Percentiles rank a stretch among this genome's conserved stretches.
phyloP scores from a whole-genome alignment of 179 eudicot genomes.

The Vitellaria paradoxa region DNA sequence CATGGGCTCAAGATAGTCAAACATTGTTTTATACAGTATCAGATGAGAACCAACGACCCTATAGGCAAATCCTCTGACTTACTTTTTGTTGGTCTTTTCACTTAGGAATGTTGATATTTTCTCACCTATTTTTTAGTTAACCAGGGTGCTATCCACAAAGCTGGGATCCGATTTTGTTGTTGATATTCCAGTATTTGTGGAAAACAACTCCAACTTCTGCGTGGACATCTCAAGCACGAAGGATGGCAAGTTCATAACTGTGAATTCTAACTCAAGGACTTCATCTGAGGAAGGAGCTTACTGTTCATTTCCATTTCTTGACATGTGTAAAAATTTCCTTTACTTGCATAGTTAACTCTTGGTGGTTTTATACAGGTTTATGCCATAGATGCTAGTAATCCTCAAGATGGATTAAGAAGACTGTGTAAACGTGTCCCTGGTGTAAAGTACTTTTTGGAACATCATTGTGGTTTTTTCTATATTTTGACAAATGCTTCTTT shows the following conservation, averaged over 20 bases:
- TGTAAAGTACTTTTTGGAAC: constrained; percentile 86
- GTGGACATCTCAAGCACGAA: constrained; percentile 91
- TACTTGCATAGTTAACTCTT: constrained; percentile 6
- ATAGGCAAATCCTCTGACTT: constrained; percentile 49
- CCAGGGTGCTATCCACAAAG: constrained; percentile 66
- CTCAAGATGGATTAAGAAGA: constrained; percentile 51
- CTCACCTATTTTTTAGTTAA: constrained; percentile 24
- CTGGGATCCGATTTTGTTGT: constrained; percentile 43
- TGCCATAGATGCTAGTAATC: constrained; percentile 58
- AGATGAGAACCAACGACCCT: constrained; percentile 86
- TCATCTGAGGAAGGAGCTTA: constrained; percentile 84
- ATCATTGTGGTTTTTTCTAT: constrained; percentile 76
- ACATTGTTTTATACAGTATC: constrained; percentile 72
- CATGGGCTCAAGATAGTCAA: constrained; percentile 78
- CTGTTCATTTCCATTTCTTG: constrained; percentile 21
- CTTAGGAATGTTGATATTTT: constrained; percentile 16
- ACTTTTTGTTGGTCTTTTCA: constrained; percentile 15
- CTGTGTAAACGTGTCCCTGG: constrained; percentile 69
- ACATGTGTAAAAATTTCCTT: constrained; percentile 4
- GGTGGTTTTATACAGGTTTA: constrained; percentile 61
- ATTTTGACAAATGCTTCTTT: constrained; percentile 70
- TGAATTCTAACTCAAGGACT: constrained; percentile 94
- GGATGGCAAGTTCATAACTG: constrained; percentile 90
- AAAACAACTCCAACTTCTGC: constrained; percentile 77
- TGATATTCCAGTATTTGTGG: constrained; percentile 55